Base-by-base conservation (phyloP, 2,329 filamentous ascomycete species). In the Hymenoscyphus linearis region DNA sequence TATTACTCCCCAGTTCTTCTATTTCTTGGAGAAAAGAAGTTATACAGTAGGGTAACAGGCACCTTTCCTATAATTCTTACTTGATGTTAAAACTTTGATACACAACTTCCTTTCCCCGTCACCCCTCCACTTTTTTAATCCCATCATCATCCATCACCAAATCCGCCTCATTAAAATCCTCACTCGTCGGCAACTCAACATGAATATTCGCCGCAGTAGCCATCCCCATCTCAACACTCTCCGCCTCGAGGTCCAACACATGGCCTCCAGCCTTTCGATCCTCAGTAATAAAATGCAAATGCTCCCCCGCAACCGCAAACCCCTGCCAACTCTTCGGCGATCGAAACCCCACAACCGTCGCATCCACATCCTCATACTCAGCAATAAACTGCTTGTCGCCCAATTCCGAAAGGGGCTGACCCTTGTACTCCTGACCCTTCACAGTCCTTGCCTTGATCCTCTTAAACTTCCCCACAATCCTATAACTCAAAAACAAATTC, bases 291-390 rank as follows among this genome's bases (percentile, higher is more conserved):
- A 67, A 67, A 57, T 67, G 65, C 25, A 62, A 27, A 56, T 67
- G 65, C 52, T 60, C 57, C 22, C 65, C 65, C 5, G 59, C 62
- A 37, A 67, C 65, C 9, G 59, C 55, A 22, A 67, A 55, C 13
- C 65, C 65, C n/a, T 63, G 57, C 52, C 58, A 62, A 10, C 54
- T 61, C 14, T 57, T 37, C 9, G 65, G 65, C 34, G 60, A 63
- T 40, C 75, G 67, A 60, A 79, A 77, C 1, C 77, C 77, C 59
- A 79, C 73, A 16, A 79, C 72, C 2, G 73, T 76, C 1, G 76
- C 77, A 12, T 70, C 67, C 9, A 76, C 69, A 57, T 74, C 64
- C 9, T 68, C 59, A 58, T 76, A 77, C 54, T 67, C 66, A 52
- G 74, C 71, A 10, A 77, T 75, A 14, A 68, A 71, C 66, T 78